Base-by-base conservation (phyloP, 176 grass and related monocot genomes). In the Aegilops bicornis region DNA sequence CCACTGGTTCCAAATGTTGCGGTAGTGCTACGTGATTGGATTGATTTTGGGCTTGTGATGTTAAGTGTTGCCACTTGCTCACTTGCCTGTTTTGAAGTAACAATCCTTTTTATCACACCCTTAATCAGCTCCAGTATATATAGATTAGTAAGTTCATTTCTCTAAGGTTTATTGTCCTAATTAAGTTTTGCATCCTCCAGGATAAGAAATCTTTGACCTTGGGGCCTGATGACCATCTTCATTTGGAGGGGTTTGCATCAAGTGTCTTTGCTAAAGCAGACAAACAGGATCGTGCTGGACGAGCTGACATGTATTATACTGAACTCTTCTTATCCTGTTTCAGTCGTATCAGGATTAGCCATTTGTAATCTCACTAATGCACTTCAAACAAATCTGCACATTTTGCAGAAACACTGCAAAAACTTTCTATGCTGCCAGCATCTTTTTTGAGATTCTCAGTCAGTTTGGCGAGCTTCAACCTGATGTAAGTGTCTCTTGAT, bases 181-280 rank as follows among this genome's bases (percentile, higher is more conserved):
- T 77, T 77, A 80, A 69, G 48, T 85, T 85, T 13, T 37, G 2
- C 50, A 60, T 75, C 29, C 11, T 58, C 45, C 88, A 98, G 97
- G 97, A 99, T 90, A 99, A 99, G 82, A 99, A 90, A 71, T 79
- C 92, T 6, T 60, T 96, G 64, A 96, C 92, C 71, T 73, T 97
- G 76, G 87, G 87, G 13, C 73, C 94, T 20, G 97, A 99, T 4
- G 97, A 97, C 73, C 29, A 79, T 63, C 90, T 99, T 88, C 95
- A 99, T 91, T 40, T 99, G 67, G 97, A 99, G 77, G 97, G 97
- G 45, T 99, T 99, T 83, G 94, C 94, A 79, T 96, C 91, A 14
- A 99, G 94, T 7, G 89, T 99, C 62, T 99, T 99, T 88, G 77
- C 94, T 76, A 99, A 99, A 91, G 97, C 97, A n/a, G 97, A 99